Evolutionary conservation across 164 flowering plant genomes (phyloP), one percentile per base, ranked within the genome.

Genomic region (Stephania japonica): DNA sequence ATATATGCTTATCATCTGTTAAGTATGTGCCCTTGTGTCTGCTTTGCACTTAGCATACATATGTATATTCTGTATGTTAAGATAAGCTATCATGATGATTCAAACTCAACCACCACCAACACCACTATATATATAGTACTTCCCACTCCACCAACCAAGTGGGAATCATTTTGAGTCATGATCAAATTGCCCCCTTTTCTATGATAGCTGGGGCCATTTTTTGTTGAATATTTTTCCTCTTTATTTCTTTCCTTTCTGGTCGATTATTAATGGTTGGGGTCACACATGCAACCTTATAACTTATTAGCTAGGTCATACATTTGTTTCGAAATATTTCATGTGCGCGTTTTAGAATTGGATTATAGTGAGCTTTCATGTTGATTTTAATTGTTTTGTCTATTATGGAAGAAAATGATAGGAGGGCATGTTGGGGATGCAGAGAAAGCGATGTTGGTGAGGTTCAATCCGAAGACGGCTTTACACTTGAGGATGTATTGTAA

Each of bases 381-480:
- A 16, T 56, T 56, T 56, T n/a, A 7, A 13, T 7, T 47, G 16
- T 47, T 47, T 47, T 47, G 13, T 47, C 53, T 11, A 11, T 2
- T 47, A 47, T 47, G 12, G 12, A 9, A 47, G 53, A 47, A 11
- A 70, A 32, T 32, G 38, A 32, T 32, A 1, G 38, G 38, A 32
- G 38, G 38, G 38, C 38, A 4, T 27, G 42, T 70, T 53, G 64
- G 73, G 19, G 80, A 81, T 69, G 68, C 70, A 73, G 76, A 75
- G 87, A 81, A 83, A 85, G 97, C 91, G 98, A 91, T 93, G 74
- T 93, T 93, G 98, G 98, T 93, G 97, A 88, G 98, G 98, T 93
- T 93, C 97, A 93, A 93, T 93, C 95, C 80, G 90, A 93, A 75
- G 97, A 86, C 89, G 87, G 81, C 73, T 87, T 89, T 87, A 84